Percentiles rank a stretch among this genome's conserved stretches.
phyloP scores from a whole-genome alignment of 164 flowering plant genomes.

The Sextonia rubra region DNA sequence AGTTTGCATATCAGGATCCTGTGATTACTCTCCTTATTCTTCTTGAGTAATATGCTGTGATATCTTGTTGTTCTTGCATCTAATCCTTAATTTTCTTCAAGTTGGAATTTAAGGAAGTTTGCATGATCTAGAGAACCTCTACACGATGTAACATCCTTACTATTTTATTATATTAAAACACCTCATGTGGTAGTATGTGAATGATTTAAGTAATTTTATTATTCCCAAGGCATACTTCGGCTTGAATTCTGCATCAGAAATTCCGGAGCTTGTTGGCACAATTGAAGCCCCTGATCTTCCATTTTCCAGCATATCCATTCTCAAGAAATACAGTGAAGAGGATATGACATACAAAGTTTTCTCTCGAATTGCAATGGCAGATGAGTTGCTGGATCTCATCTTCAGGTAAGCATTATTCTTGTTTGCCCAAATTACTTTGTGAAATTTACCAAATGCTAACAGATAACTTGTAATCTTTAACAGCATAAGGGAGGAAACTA shows the following conservation, averaged over 20 bases:
- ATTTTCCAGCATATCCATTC: constrained; percentile 76
- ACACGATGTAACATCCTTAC: neutral
- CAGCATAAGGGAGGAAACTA: constrained; percentile 63
- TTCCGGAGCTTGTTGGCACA: constrained; percentile 85
- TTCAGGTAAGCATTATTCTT: constrained; percentile 56
- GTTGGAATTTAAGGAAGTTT: too few relatives aligned
- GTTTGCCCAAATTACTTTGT: too few relatives aligned
- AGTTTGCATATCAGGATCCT: neutral
- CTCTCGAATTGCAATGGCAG: constrained; percentile 64
- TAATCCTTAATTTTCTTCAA: too few relatives aligned
- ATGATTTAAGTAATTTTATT: neutral
- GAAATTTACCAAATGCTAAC: neutral
- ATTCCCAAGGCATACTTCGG: constrained; percentile 71
- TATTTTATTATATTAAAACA: neutral
- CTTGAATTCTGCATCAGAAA: constrained; percentile 34
- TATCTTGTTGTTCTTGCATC: too few relatives aligned
- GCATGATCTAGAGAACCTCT: neutral
- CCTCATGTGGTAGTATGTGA: neutral
- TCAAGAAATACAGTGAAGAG: constrained; percentile 48
- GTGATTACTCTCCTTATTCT: too few relatives aligned
- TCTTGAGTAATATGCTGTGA: too few relatives aligned
- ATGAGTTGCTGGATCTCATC: constrained; percentile 60
- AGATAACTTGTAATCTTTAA: constrained; percentile 9
- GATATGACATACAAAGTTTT: constrained; percentile 77
- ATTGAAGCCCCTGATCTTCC: constrained; percentile 63